Conservation (phyloP, 1,284 basidiomycete species). For the Tetrapyrgos nigripes region DNA sequence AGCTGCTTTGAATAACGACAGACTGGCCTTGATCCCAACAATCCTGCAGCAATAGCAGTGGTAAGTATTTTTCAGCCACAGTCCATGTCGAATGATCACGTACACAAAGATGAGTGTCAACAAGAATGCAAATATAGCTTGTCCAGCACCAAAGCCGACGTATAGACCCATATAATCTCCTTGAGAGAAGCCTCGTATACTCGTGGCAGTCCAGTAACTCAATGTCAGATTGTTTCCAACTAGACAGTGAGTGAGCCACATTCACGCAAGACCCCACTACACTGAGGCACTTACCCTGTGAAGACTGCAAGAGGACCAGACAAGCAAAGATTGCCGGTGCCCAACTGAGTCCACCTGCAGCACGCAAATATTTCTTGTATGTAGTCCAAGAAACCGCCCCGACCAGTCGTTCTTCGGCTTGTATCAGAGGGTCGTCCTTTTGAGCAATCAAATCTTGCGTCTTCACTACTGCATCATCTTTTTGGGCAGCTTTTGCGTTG, state of each 20-base stretch:
- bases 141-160: constrained; percentile 59
- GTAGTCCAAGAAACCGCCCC: constrained; percentile 57
- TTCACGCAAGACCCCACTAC: not conserved
- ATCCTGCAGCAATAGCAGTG: constrained; percentile 45
- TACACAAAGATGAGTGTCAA: constrained; percentile 61
- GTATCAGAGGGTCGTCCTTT: constrained; percentile 45
- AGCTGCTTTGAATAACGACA: constrained; percentile 65
- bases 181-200: constrained; percentile 54
- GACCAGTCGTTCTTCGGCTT: constrained; percentile 58
- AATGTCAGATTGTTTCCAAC: constrained; percentile 54
- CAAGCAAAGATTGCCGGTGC: constrained; percentile 48
- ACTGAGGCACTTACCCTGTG: constrained; percentile 39
- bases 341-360: constrained; percentile 57
- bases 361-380: constrained; percentile 61
- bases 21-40: constrained; percentile 61
- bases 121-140: constrained; percentile 62
- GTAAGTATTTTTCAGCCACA: not conserved
- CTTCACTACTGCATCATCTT: constrained; percentile 28
- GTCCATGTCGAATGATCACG: constrained; percentile 22
- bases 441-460: constrained; percentile 20
- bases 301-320: constrained; percentile 42
- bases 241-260: constrained; percentile 20
- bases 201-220: constrained; percentile 54
- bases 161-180: constrained; percentile 77
- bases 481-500: not conserved